These are phyloP conservation scores for Coemansia sp. DNA, from an alignment of 192 early-diverging fungal genomes.

Conservation along the genomic window DNA sequence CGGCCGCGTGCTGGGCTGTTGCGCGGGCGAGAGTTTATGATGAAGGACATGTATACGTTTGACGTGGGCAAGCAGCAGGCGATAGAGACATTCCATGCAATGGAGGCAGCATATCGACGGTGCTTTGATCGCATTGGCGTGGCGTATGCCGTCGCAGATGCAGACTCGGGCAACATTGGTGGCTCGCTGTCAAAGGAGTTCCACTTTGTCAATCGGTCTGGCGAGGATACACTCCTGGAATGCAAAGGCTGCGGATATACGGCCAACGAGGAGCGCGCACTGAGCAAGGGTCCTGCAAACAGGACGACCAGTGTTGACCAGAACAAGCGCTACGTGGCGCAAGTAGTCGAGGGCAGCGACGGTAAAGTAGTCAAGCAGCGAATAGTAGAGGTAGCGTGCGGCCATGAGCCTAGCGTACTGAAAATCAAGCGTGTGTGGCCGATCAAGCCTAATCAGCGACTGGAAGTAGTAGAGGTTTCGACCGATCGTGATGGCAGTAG, in stretches of 20 bases:
- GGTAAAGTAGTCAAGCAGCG: not conserved
- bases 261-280: conserved; percentile 83
- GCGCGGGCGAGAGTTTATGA: conserved; percentile 88
- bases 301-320: not conserved
- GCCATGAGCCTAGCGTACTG: conserved; percentile 25
- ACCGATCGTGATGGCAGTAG: conserved; percentile 1
- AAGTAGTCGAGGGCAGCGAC: not conserved
- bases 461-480: not conserved
- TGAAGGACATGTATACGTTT: conserved; percentile 96
- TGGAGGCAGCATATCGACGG: conserved; percentile 72
- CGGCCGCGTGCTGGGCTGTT: conserved; percentile 82
- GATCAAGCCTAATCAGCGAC: conserved; percentile 6
- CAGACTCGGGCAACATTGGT: conserved; percentile 92
- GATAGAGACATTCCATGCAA: conserved; percentile 69
- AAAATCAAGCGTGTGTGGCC: conserved; percentile 35
- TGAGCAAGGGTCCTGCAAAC: conserved; percentile 1
- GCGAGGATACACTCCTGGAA: conserved; percentile 78
- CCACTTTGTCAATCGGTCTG: conserved; percentile 72
- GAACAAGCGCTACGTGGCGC: not conserved
- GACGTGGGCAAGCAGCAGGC: conserved; percentile 70
- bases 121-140: conserved; percentile 79
- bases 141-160: conserved; percentile 81
- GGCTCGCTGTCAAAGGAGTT: conserved; percentile 89
- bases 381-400: conserved; percentile 14
- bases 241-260: conserved; percentile 78